phyloP scores from a whole-genome alignment of 805 yeast genomes.

The Yamadazyma takamatsuzukensis region DNA sequence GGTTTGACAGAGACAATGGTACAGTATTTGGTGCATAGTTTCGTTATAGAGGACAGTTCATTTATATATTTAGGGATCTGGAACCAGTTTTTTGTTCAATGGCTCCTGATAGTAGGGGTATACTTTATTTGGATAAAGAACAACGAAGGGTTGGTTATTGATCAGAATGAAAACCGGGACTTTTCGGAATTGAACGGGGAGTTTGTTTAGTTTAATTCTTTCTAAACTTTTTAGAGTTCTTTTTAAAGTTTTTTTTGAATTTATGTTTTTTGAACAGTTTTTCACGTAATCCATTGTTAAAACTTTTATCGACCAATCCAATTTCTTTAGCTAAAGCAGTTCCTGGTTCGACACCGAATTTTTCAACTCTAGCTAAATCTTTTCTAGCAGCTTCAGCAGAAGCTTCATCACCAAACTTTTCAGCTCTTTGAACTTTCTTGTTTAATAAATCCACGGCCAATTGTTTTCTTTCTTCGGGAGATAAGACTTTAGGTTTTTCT shows the following conservation, averaged over 20 bases:
- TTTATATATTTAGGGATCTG: conserved; percentile 6
- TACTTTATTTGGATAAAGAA: conserved; percentile 29
- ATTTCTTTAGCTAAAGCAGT: conserved; percentile 66
- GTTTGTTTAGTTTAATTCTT: neutral
- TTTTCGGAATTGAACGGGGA: neutral
- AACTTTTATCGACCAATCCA: conserved; percentile 46
- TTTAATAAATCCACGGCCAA: conserved; percentile 64
- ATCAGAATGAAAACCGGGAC: conserved; percentile 12
- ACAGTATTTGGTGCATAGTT: conserved; percentile 1
- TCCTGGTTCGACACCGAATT: conserved; percentile 75
- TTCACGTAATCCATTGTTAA: conserved; percentile 19
- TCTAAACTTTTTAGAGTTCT: neutral
- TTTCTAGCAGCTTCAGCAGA: conserved; percentile 52
- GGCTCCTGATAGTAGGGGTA: conserved; percentile 13
- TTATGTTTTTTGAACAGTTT: conserved; percentile 7
- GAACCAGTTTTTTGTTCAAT: conserved; percentile 10
- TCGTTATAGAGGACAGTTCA: neutral
- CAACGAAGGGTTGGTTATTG: conserved; percentile 25
- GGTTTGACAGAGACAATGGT: conserved; percentile 1
- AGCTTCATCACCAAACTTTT: conserved; percentile 73
- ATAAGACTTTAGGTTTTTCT: conserved; percentile 37
- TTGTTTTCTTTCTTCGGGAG: conserved; percentile 69
- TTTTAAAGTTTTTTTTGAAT: conserved; percentile 2
- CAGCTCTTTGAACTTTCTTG: conserved; percentile 67
- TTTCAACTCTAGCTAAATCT: conserved; percentile 67